A percentile compares a stretch with the other conserved stretches of the same genome.
Evolutionary conservation across 352 stramenopile genomes (phyloP).

Genomic region (Elongisporangium prolatum): DNA sequence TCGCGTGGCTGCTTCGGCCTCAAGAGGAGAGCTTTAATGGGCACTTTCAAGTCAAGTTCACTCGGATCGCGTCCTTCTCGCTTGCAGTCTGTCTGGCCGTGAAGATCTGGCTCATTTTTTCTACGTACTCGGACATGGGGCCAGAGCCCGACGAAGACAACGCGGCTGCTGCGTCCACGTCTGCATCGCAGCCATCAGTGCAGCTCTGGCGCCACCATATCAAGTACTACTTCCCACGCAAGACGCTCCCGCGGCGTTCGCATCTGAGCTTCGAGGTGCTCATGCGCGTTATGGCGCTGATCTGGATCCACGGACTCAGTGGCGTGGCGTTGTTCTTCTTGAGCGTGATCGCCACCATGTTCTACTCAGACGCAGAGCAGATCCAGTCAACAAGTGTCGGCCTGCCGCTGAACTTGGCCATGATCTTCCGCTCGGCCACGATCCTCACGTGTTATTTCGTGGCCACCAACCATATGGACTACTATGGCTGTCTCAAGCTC

Average conservation of each 20-base stretch:
- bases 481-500: slow-evolving; percentile 50
- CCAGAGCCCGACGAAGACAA: slow-evolving; percentile 22
- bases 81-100: slow-evolving; percentile 44
- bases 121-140: slow-evolving; percentile 59
- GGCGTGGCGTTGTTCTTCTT: slow-evolving; percentile 47
- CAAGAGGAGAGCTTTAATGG: slow-evolving; percentile 60
- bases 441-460: slow-evolving; percentile 51
- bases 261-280: slow-evolving; percentile 70
- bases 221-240: slow-evolving; percentile 67
- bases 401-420: slow-evolving; percentile 53
- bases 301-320: slow-evolving; percentile 68
- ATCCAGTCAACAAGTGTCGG: slow-evolving; percentile 47
- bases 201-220: slow-evolving; percentile 38
- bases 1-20: slow-evolving; percentile 62
- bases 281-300: slow-evolving; percentile 54
- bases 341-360: slow-evolving; percentile 34
- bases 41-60: slow-evolving; percentile 44
- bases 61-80: slow-evolving; percentile 20
- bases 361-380: slow-evolving; percentile 37
- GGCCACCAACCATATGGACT: slow-evolving; percentile 54
- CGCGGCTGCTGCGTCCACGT: slow-evolving; percentile 5
- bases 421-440: slow-evolving; percentile 53
- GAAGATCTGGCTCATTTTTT: slow-evolving; percentile 70
- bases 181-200: slow-evolving; percentile 14
- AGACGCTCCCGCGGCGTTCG: slow-evolving; percentile 48